Base-by-base conservation (phyloP, 768 basidiomycete species). In the Pleurotus giganteus region DNA sequence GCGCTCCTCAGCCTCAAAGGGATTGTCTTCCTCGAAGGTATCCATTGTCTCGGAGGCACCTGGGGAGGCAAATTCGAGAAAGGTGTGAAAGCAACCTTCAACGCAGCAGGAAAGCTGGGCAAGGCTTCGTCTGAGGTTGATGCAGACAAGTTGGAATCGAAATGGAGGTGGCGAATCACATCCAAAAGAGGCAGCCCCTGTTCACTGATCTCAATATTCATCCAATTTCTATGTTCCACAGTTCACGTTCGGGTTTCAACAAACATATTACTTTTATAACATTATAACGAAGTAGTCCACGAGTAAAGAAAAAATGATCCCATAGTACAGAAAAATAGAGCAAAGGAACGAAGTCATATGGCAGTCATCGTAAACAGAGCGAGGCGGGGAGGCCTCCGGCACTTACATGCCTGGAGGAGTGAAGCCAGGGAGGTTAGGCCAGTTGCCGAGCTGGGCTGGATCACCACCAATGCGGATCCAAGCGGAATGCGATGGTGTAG, bases 401-500 rank as follows among this genome's bases (percentile, higher is more conserved):
- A 29, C 31, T 71, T 61, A 81, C 42, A 89, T 65, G 13, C 89
- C 89, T 1, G 89, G 89, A 2, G 66, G 65, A 2, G 78, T 82
- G 63, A 91, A 91, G 51, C 85, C 89, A 27, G 85, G 78, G 61
- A 81, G 70, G 53, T 81, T 51, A 0, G 89, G 89, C 89, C 89
- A 92, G 59, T 86, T 83, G 0, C 89, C 89, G 9, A 92, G 65
- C 52, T 72, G 23, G 0, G 74, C 78, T 0, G 89, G 89, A 63
- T 92, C 91, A 1, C 87, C 88, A 21, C 90, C 90, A 51, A 92
- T 87, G 24, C 89, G 81, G 11, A 93, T 80, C 83, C 86, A 89
- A 11, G 74, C 68, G 15, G 88, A 87, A 58, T 83, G 79, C 27
- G 86, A 89, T 2, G 91, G 90, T 4, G 88, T 89, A 28, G 88